Percentiles rank a stretch among this genome's conserved stretches.
These are phyloP conservation scores for Candida mattraensis DNA, from an alignment of 805 yeast species.

Conservation along the genomic window DNA sequence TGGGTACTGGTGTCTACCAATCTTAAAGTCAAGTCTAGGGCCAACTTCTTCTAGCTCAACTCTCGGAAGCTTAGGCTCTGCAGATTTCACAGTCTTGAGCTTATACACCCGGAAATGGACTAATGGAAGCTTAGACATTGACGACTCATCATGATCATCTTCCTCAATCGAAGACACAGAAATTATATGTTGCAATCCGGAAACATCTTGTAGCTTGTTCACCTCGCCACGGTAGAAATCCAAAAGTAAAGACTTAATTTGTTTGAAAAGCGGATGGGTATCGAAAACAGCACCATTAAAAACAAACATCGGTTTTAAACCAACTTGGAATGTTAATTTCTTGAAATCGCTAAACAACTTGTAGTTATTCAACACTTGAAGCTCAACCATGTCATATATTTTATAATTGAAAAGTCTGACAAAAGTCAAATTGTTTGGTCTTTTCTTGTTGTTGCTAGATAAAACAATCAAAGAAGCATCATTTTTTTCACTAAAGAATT, in stretches of 20 bases:
- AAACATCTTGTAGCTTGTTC: conserved; percentile 83
- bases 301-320: conserved; percentile 90
- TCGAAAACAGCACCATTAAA: conserved; percentile 94
- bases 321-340: conserved; percentile 76
- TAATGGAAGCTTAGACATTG: conserved; percentile 60
- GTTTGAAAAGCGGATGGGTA: conserved; percentile 80
- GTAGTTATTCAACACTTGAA: conserved; percentile 64
- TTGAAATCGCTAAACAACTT: conserved; percentile 80
- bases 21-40: conserved; percentile 88
- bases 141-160: conserved; percentile 70
- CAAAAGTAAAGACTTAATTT: conserved; percentile 81
- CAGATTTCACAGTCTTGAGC: conserved; percentile 71
- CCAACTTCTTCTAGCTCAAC: conserved; percentile 95
- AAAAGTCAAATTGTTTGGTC: conserved; percentile 89
- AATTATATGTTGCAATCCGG: conserved; percentile 90
- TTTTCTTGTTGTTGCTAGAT: conserved; percentile 79
- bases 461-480: conserved; percentile 84
- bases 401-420: conserved; percentile 87
- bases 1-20: conserved; percentile 83
- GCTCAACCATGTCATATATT: conserved; percentile 91
- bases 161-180: conserved; percentile 73
- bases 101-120: conserved; percentile 91
- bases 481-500: conserved; percentile 93
- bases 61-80: conserved; percentile 86
- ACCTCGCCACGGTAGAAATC: conserved; percentile 89